Evolutionary conservation across 441 rosid genomes (phyloP).

Genomic region (Arabidopsis hybrid): DNA sequence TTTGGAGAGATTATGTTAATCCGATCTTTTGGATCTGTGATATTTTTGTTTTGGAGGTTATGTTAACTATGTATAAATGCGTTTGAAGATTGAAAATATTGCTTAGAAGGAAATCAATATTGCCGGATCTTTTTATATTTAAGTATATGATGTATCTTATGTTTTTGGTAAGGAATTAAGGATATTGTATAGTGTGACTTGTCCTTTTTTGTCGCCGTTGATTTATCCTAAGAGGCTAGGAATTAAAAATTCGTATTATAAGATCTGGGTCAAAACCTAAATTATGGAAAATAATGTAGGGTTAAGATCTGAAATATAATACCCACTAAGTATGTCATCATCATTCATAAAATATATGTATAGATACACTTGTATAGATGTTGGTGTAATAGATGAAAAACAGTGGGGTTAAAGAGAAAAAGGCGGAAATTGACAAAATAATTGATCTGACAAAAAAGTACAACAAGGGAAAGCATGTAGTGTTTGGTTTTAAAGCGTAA

Average conservation of each 20-base stretch:
- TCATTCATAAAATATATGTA: background rate
- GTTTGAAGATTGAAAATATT: conserved; percentile 13
- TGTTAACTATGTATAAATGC: conserved; percentile 12
- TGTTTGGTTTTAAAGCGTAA: conserved; percentile 6
- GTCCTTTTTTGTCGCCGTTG: background rate
- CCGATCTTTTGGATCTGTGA: background rate
- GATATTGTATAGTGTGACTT: background rate
- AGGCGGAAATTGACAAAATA: conserved; percentile 13
- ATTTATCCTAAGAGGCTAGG: background rate
- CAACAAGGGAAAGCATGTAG: background rate
- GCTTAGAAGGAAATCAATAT: conserved; percentile 6
- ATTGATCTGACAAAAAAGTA: conserved; percentile 12
- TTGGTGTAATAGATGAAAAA: conserved; percentile 2
- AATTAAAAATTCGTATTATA: background rate
- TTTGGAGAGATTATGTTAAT: background rate
- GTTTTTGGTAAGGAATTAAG: background rate
- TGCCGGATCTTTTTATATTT: background rate
- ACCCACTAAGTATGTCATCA: background rate
- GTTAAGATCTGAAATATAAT: background rate
- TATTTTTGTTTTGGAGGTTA: background rate
- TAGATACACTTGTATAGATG: conserved; percentile 2
- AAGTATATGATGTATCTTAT: background rate
- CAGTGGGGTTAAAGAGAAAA: conserved; percentile 2
- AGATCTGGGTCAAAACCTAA: conserved; percentile 18
- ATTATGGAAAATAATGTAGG: background rate